Percentiles rank a stretch among this genome's conserved stretches.
These are phyloP conservation scores for Euphorbia lathyris DNA, from an alignment of 345 rosid species.

Conservation along the genomic window DNA sequence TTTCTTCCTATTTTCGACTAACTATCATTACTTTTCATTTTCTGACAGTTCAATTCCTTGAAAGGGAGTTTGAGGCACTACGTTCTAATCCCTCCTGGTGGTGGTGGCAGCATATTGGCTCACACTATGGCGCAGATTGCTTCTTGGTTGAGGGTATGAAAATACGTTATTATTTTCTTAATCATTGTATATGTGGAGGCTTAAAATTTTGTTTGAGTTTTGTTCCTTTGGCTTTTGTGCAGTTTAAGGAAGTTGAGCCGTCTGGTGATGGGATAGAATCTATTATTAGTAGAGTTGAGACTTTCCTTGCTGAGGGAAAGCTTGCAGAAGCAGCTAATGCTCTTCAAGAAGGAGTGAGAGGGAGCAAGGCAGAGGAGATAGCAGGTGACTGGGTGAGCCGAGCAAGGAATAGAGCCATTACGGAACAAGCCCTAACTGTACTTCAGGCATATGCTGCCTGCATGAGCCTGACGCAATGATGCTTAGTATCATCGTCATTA, in stretches of 20 bases:
- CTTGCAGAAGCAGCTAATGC: slow-evolving; percentile 84
- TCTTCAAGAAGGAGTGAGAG: slow-evolving; percentile 83
- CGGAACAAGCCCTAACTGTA: slow-evolving; percentile 79
- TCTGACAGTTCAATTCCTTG: slow-evolving; percentile 66
- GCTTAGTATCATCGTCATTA: not conserved
- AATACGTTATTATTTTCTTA: slow-evolving; percentile 8
- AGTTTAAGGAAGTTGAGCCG: slow-evolving; percentile 68
- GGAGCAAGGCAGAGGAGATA: slow-evolving; percentile 79
- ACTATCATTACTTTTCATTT: not conserved
- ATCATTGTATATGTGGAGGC: not conserved
- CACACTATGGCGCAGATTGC: slow-evolving; percentile 77
- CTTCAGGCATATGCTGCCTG: slow-evolving; percentile 87
- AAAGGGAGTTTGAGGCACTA: slow-evolving; percentile 80
- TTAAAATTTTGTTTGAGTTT: not conserved
- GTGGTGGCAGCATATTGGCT: slow-evolving; percentile 80
- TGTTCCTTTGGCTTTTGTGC: not conserved
- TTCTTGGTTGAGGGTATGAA: slow-evolving; percentile 76
- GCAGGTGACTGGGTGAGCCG: slow-evolving; percentile 64
- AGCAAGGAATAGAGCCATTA: slow-evolving; percentile 78
- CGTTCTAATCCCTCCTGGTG: slow-evolving; percentile 86
- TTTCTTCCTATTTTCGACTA: not conserved
- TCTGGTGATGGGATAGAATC: slow-evolving; percentile 76
- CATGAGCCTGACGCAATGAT: slow-evolving; percentile 55
- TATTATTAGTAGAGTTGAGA: slow-evolving; percentile 61
- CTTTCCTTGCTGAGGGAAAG: slow-evolving; percentile 72